Evolutionary conservation across 2,329 filamentous ascomycete species (phyloP).

Genomic region (Xylaria sp.): DNA sequence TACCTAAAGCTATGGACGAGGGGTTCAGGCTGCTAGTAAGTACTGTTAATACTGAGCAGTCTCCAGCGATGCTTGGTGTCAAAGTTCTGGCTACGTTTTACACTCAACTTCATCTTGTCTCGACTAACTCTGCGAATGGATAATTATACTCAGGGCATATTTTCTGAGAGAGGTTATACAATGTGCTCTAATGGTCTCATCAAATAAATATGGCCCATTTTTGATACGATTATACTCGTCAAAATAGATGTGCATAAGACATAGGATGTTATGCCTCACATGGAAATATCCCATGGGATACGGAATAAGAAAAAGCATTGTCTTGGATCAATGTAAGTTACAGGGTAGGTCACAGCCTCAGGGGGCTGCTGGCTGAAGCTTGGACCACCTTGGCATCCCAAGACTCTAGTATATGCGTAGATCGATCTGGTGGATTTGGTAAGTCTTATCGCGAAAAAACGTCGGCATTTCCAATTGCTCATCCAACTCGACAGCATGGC

Average conservation of each 20-base stretch:
- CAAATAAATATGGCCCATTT: not conserved
- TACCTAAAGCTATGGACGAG: too few species aligned
- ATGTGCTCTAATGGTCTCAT: too few species aligned
- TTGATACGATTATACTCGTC: too few species aligned
- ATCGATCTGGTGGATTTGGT: not conserved
- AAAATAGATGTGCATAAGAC: too few species aligned
- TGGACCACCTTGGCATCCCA: slow-evolving; percentile 17
- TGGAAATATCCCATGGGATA: not conserved
- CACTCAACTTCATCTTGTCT: too few species aligned
- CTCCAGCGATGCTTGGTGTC: too few species aligned
- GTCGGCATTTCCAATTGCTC: slow-evolving; percentile 2
- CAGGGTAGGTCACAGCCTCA: not conserved
- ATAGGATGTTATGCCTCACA: too few species aligned
- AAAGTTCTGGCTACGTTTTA: too few species aligned
- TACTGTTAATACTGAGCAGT: too few species aligned
- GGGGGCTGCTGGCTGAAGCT: not conserved
- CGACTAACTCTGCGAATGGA: not conserved
- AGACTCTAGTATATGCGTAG: too few species aligned
- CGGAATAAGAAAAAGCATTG: not conserved
- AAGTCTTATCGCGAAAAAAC: slow-evolving; percentile 10
- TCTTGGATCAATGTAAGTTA: not conserved
- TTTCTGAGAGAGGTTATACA: not conserved
- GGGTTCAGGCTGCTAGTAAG: too few species aligned
- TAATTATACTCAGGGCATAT: not conserved
- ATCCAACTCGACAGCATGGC: slow-evolving; percentile 51